These are phyloP conservation scores for Stagonosporopsis rhizophila DNA, from an alignment of 2,329 filamentous ascomycete species.

Conservation along the genomic window DNA sequence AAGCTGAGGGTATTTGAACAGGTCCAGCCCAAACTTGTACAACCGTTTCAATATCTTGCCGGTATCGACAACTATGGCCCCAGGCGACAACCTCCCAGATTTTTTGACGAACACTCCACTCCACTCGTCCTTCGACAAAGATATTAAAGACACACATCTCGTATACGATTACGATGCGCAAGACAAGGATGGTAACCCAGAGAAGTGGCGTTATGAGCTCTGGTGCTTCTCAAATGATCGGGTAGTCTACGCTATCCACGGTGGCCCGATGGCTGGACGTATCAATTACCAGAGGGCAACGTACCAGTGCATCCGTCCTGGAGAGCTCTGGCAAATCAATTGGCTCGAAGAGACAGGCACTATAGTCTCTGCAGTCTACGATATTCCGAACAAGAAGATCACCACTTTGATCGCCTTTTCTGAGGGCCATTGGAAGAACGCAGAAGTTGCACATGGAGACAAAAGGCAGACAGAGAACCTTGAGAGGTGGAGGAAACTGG, in stretches of 20 bases:
- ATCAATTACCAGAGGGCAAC: slow-evolving; percentile 62
- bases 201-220: slow-evolving; percentile 68
- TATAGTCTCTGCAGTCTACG: slow-evolving; percentile 63
- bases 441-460: slow-evolving; percentile 61
- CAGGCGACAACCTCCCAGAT: slow-evolving; percentile 33
- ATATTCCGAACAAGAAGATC: slow-evolving; percentile 59
- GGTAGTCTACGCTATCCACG: slow-evolving; percentile 66
- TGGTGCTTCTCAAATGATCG: slow-evolving; percentile 65
- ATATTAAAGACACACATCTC: slow-evolving; percentile 62
- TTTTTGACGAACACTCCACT: slow-evolving; percentile 39
- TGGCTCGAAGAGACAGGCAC: slow-evolving; percentile 69
- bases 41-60: background rate
- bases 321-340: slow-evolving; percentile 66
- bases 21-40: background rate
- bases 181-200: slow-evolving; percentile 57
- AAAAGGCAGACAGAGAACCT: slow-evolving; percentile 62
- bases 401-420: slow-evolving; percentile 63
- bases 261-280: slow-evolving; percentile 60
- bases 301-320: slow-evolving; percentile 65
- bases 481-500: slow-evolving; percentile 59
- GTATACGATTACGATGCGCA: slow-evolving; percentile 65
- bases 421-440: slow-evolving; percentile 63
- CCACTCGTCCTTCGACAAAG: slow-evolving; percentile 54
- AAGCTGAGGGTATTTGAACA: slow-evolving; percentile 2
- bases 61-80: slow-evolving; percentile 24